phyloP scores from a whole-genome alignment of 768 basidiomycete genomes.

The Hortiboletus campestris region DNA sequence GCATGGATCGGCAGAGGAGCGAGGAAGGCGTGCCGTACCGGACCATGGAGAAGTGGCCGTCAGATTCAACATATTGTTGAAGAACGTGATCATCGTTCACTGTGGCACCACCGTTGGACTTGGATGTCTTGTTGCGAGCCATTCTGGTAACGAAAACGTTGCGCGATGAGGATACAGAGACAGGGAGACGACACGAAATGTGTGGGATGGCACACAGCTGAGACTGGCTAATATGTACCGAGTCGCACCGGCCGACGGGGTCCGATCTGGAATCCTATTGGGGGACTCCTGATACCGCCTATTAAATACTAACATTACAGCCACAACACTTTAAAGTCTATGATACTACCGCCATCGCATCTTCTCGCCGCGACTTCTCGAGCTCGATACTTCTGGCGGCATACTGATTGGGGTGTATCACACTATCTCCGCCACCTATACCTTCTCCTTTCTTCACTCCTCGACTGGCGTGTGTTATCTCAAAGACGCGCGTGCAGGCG shows the following conservation, averaged over 20 bases:
- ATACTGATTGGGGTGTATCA: constrained; percentile 94
- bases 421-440: constrained; percentile 77
- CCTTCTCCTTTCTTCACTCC: constrained; percentile 90
- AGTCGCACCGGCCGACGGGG: constrained; percentile 9
- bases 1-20: constrained; percentile 14
- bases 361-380: constrained; percentile 43
- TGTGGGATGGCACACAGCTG: constrained; percentile 12
- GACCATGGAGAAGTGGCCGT: constrained; percentile 97
- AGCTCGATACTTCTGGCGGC: constrained; percentile 72
- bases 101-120: constrained; percentile 17
- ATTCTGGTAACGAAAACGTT: constrained; percentile 14
- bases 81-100: constrained; percentile 40
- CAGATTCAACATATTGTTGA: constrained; percentile 82
- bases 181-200: constrained; percentile 33
- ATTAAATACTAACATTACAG: not conserved
- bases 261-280: not conserved
- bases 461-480: constrained; percentile 74
- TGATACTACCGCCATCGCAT: constrained; percentile 43
- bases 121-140: constrained; percentile 31
- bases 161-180: not conserved
- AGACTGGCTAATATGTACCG: constrained; percentile 4
- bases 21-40: constrained; percentile 50
- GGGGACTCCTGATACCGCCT: constrained; percentile 23
- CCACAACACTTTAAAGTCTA: not conserved
- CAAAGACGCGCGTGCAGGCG: constrained; percentile 95